These are phyloP conservation scores for Capsella rubella DNA, from an alignment of 441 rosid species.

Conservation along the genomic window DNA sequence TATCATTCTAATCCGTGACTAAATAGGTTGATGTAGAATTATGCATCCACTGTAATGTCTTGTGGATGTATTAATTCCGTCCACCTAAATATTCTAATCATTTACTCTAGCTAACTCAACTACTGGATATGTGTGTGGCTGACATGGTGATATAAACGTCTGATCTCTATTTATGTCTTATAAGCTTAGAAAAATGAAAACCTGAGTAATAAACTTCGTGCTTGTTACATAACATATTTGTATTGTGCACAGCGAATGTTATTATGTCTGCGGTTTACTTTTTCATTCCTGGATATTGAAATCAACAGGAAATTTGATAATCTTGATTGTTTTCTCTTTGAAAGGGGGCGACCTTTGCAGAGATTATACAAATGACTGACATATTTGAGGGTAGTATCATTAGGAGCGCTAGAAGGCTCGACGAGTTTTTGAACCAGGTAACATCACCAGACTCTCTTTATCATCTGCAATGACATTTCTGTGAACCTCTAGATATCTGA, in stretches of 20 bases:
- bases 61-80: no score
- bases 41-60: no score
- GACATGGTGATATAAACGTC: constrained; percentile 6
- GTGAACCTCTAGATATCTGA: constrained; percentile 17
- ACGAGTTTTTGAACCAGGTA: constrained; percentile 98
- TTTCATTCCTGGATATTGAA: constrained; percentile 15
- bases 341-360: constrained; percentile 91
- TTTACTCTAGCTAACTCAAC: neutral
- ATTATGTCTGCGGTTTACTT: neutral
- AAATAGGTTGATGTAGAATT: no score
- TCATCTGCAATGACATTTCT: constrained; percentile 15
- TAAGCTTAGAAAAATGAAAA: constrained; percentile 5
- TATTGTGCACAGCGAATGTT: neutral
- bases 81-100: neutral
- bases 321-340: constrained; percentile 33
- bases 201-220: neutral
- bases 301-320: constrained; percentile 27
- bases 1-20: no score
- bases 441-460: constrained; percentile 19
- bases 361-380: constrained; percentile 94
- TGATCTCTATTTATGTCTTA: constrained; percentile 7
- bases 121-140: constrained; percentile 6
- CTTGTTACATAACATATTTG: neutral
- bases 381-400: constrained; percentile 97
- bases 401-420: constrained; percentile 92